These are phyloP conservation scores for Torulaspora maleeae DNA, from an alignment of 805 yeast species.

Conservation along the genomic window DNA sequence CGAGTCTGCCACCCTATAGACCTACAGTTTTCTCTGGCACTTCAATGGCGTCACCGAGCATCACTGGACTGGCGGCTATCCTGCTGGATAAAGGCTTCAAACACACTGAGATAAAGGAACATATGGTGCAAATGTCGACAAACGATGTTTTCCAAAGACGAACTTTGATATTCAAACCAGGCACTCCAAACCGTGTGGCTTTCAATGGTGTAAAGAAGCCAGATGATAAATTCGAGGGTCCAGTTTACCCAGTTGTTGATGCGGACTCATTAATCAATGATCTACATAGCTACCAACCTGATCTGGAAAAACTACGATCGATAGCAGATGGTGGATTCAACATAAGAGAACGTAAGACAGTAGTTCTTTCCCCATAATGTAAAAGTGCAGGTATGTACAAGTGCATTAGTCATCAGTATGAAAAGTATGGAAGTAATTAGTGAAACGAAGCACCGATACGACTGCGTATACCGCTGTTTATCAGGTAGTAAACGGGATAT, in stretches of 20 bases:
- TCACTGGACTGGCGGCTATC: conserved; percentile 61
- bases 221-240: conserved; percentile 33
- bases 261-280: conserved; percentile 23
- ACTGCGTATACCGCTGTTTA: conserved; percentile 7
- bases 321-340: conserved; percentile 7
- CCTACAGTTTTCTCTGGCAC: conserved; percentile 56
- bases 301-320: conserved; percentile 1
- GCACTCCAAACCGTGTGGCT: conserved; percentile 58
- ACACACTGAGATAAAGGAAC: conserved; percentile 39
- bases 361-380: background rate
- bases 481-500: background rate
- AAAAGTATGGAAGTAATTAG: conserved; percentile 8
- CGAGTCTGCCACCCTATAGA: conserved; percentile 27
- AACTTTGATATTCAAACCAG: conserved; percentile 43
- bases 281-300: conserved; percentile 12
- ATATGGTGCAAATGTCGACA: conserved; percentile 45
- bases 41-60: conserved; percentile 75
- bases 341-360: conserved; percentile 1
- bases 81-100: conserved; percentile 49
- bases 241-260: conserved; percentile 26
- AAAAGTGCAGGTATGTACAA: conserved; percentile 19
- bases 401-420: conserved; percentile 20
- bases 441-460: conserved; percentile 7
- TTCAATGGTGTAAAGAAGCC: conserved; percentile 36
- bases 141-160: conserved; percentile 44